phyloP scores from a whole-genome alignment of 2,329 filamentous ascomycete species.

The Paecilomyces sp. region DNA sequence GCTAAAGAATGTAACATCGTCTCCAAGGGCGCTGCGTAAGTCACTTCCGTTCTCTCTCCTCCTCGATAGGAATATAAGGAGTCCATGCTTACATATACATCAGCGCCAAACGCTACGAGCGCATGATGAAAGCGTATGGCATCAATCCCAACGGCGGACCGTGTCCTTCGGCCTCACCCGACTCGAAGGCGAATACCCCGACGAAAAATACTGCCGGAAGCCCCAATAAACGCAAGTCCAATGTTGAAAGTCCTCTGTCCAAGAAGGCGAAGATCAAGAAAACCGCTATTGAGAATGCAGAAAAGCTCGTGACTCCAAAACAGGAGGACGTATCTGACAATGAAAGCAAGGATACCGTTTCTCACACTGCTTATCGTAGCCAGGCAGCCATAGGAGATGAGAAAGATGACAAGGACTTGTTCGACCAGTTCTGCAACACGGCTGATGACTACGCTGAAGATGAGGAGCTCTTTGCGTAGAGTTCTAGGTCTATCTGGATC shows the following conservation, averaged over 20 bases:
- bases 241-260: neutral
- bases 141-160: slow-evolving; percentile 27
- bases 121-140: slow-evolving; percentile 55
- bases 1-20: slow-evolving; percentile 57
- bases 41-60: slow-evolving; percentile 11
- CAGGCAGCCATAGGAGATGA: neutral
- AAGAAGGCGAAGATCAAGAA: slow-evolving; percentile 17
- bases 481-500: too few species aligned
- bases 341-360: neutral
- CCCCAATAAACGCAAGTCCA: slow-evolving; percentile 10
- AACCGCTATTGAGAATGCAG: slow-evolving; percentile 5
- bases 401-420: slow-evolving; percentile 1
- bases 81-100: neutral
- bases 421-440: slow-evolving; percentile 7
- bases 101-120: slow-evolving; percentile 62
- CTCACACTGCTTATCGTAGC: neutral
- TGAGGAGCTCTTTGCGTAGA: neutral
- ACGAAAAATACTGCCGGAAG: neutral
- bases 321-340: neutral
- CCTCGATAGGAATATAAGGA: neutral
- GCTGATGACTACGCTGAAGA: neutral
- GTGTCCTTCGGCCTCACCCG: neutral
- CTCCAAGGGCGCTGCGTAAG: slow-evolving; percentile 64
- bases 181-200: slow-evolving; percentile 6
- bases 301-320: slow-evolving; percentile 4